Conservation (phyloP, 2,329 filamentous ascomycete species). For the Fusarium sp. region DNA sequence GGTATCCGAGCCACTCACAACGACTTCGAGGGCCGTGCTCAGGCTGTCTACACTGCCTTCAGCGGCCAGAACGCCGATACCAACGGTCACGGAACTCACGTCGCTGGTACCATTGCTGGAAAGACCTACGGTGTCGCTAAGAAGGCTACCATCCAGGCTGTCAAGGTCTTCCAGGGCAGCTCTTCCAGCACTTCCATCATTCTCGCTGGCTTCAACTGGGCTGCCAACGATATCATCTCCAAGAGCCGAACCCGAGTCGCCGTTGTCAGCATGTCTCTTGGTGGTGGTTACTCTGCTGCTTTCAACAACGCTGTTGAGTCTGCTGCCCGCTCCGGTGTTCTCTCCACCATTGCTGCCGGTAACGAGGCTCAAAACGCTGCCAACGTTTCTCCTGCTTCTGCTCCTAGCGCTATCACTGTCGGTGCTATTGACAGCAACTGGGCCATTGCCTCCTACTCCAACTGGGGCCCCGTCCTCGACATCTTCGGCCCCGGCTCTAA, state of each 20-base stretch:
- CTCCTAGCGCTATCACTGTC: conserved; percentile 49
- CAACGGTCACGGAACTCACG: conserved; percentile 58
- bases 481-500: conserved; percentile 62
- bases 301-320: conserved; percentile 62
- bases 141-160: conserved; percentile 56
- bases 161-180: conserved; percentile 57
- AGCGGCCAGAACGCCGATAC: conserved; percentile 45
- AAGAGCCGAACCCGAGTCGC: conserved; percentile 54
- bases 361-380: conserved; percentile 54
- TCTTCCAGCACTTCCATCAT: conserved; percentile 47
- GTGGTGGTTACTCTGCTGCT: conserved; percentile 56
- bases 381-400: conserved; percentile 49
- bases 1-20: conserved; percentile 66
- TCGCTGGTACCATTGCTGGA: conserved; percentile 52
- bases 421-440: conserved; percentile 53
- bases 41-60: conserved; percentile 43
- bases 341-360: conserved; percentile 66
- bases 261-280: conserved; percentile 68
- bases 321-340: conserved; percentile 59
- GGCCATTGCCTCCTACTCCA: conserved; percentile 59
- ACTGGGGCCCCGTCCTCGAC: conserved; percentile 61
- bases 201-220: conserved; percentile 54
- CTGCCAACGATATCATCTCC: conserved; percentile 57
- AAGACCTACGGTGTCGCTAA: conserved; percentile 57
- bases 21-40: conserved; percentile 66